Percentiles rank a stretch among this genome's conserved stretches.
Conservation (phyloP, 768 basidiomycete species). For the Boletus insuetus region DNA sequence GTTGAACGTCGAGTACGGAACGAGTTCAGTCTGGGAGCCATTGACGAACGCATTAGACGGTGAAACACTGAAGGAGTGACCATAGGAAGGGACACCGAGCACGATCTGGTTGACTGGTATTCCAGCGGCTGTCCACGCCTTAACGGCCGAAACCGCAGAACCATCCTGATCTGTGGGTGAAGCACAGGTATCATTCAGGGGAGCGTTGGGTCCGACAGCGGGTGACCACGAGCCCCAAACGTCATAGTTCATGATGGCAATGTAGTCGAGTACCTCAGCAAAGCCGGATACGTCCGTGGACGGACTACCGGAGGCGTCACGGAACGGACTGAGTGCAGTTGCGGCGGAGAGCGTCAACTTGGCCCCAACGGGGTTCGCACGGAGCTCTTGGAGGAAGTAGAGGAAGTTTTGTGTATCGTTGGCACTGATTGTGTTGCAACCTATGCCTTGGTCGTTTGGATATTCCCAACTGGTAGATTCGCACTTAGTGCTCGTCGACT, state of each 20-base stretch:
- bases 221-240: slow-evolving; percentile 51
- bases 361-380: slow-evolving; percentile 46
- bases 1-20: slow-evolving; percentile 50
- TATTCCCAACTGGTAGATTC: slow-evolving; percentile 77
- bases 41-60: slow-evolving; percentile 35
- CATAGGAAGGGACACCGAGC: slow-evolving; percentile 80
- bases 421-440: slow-evolving; percentile 57
- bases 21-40: slow-evolving; percentile 36
- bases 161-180: slow-evolving; percentile 56
- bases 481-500: not conserved
- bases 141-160: slow-evolving; percentile 71
- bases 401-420: slow-evolving; percentile 78
- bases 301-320: slow-evolving; percentile 55
- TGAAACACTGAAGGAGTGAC: slow-evolving; percentile 62
- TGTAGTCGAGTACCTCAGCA: slow-evolving; percentile 63
- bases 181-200: slow-evolving; percentile 75
- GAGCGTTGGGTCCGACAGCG: slow-evolving; percentile 75
- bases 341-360: slow-evolving; percentile 70
- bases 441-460: slow-evolving; percentile 62
- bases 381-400: slow-evolving; percentile 67
- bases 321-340: slow-evolving; percentile 63
- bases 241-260: slow-evolving; percentile 68
- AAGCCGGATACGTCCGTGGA: slow-evolving; percentile 70
- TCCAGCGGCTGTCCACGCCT: slow-evolving; percentile 72
- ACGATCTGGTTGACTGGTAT: slow-evolving; percentile 70